These are phyloP conservation scores for Primulina huaijiensis DNA, from an alignment of 257 asterid genomes.

Conservation along the genomic window DNA sequence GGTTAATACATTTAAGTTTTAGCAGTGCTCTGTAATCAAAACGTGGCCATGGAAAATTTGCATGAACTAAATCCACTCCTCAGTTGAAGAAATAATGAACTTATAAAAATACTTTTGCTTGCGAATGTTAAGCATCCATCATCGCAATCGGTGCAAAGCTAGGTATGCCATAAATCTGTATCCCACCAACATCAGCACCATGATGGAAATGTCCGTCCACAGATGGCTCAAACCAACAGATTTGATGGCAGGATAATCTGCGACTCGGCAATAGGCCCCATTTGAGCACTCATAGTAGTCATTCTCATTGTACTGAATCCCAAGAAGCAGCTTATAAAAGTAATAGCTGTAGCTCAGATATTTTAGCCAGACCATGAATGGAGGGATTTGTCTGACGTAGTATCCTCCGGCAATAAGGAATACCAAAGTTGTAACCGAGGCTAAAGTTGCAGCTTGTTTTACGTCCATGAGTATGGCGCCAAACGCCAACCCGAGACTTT, in stretches of 20 bases:
- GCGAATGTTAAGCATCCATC: constrained; percentile 23
- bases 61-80: constrained; percentile 44
- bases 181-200: constrained; percentile 79
- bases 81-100: constrained; percentile 33
- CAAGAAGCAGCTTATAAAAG: constrained; percentile 77
- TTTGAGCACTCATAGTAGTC: constrained; percentile 75
- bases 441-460: constrained; percentile 89
- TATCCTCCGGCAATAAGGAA: constrained; percentile 97
- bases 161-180: constrained; percentile 78
- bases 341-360: constrained; percentile 90
- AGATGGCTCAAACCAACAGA: constrained; percentile 65
- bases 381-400: constrained; percentile 81
- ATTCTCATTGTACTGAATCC: constrained; percentile 62
- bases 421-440: constrained; percentile 84
- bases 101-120: constrained; percentile 28
- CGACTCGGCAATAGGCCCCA: constrained; percentile 67
- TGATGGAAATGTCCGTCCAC: constrained; percentile 60
- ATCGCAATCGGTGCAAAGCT: constrained; percentile 67
- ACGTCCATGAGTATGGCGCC: constrained; percentile 98
- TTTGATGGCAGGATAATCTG: constrained; percentile 67
- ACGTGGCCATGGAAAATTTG: constrained; percentile 35
- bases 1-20: constrained; percentile 29
- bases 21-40: constrained; percentile 33
- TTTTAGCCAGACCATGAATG: constrained; percentile 77
- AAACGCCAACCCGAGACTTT: constrained; percentile 79